These are phyloP conservation scores for Solidago caesia DNA, from an alignment of 129 eudicot genomes.

Conservation along the genomic window DNA sequence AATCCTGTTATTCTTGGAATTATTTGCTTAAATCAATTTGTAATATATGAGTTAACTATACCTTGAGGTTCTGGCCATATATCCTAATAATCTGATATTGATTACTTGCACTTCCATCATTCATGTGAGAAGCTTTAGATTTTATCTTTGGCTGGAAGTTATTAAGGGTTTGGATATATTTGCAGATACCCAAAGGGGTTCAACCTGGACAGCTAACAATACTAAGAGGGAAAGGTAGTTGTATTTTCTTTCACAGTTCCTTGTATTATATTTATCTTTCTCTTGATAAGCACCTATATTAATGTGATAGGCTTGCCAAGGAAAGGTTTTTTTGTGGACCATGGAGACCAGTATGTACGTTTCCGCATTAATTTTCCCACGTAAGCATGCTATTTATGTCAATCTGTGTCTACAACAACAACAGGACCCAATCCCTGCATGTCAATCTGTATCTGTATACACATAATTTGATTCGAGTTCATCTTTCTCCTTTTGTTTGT, in stretches of 20 bases:
- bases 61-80: not conserved
- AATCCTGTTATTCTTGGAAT: not conserved
- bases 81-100: not conserved
- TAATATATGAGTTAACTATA: not conserved
- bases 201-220: conserved; percentile 76
- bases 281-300: not conserved
- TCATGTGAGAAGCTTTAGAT: not conserved
- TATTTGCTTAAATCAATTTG: conserved; percentile 1
- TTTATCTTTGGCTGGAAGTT: conserved; percentile 1
- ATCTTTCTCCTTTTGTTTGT: not conserved
- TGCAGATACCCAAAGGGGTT: conserved; percentile 91
- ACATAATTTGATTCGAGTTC: too few species aligned
- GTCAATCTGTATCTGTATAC: not conserved
- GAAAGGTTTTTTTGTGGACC: conserved; percentile 61
- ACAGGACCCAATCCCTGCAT: too few species aligned
- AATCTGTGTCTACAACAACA: not conserved
- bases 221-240: conserved; percentile 73
- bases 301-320: conserved; percentile 66
- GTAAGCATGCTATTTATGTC: conserved; percentile 40
- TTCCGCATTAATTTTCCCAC: conserved; percentile 67
- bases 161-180: conserved; percentile 20
- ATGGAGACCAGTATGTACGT: conserved; percentile 85
- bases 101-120: conserved; percentile 16
- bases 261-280: conserved; percentile 3
- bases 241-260: not conserved